Conservation (phyloP, 108 stramenopile genomes). For the Nitzschia sp. region DNA sequence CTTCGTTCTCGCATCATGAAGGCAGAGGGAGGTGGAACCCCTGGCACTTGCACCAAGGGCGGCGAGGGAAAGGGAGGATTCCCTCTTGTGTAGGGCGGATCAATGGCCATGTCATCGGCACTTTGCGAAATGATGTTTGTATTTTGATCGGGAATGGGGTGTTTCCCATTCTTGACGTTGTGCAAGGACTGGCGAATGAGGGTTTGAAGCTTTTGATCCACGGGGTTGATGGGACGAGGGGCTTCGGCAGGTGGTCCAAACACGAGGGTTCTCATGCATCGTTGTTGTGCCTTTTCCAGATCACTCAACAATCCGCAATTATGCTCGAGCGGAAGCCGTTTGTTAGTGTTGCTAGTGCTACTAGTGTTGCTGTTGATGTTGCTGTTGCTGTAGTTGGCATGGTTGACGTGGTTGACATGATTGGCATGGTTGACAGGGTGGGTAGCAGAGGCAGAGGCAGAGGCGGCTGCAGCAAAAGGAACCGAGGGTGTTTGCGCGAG, state of each 20-base stretch:
- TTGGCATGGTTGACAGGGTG: background rate
- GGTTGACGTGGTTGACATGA: background rate
- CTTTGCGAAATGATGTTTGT: background rate
- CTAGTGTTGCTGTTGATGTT: background rate
- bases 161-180: constrained; percentile 13
- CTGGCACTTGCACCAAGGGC: too few species aligned
- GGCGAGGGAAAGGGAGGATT: constrained; percentile 1
- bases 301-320: constrained; percentile 12
- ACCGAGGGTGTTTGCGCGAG: background rate
- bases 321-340: background rate
- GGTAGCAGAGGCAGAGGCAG: background rate
- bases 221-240: constrained; percentile 15
- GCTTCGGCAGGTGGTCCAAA: constrained; percentile 12
- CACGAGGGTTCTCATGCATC: constrained; percentile 20
- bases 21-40: too few species aligned
- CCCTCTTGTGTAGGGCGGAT: constrained; percentile 8
- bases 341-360: background rate
- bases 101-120: constrained; percentile 34
- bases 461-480: background rate
- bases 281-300: constrained; percentile 26
- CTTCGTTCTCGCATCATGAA: constrained; percentile 13
- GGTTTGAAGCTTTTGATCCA: constrained; percentile 29
- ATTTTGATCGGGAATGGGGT: constrained; percentile 4
- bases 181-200: constrained; percentile 29
- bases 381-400: background rate